Evolutionary conservation across 768 basidiomycete species (phyloP).

Genomic region (Dioszegia crocea): DNA sequence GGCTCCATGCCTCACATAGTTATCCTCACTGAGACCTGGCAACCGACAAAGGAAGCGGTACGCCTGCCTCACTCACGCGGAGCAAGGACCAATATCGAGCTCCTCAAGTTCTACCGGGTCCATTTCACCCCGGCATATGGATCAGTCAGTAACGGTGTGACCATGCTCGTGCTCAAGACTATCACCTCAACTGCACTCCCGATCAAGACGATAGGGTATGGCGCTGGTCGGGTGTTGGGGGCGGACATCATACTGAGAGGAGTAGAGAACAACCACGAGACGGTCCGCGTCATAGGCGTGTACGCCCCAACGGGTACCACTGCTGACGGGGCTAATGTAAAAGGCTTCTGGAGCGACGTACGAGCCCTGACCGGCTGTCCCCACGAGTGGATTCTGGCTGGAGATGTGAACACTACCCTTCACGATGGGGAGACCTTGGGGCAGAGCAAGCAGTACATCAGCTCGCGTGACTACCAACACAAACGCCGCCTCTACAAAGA

Average conservation of each 20-base stretch:
- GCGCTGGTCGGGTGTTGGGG: conserved; percentile 5
- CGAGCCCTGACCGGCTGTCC: not conserved
- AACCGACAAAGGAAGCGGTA: not conserved
- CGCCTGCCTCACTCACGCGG: not conserved
- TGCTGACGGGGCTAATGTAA: not conserved
- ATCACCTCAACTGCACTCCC: not conserved
- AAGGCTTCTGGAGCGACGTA: conserved; percentile 4
- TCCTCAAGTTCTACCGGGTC: not conserved
- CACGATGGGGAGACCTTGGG: conserved; percentile 2
- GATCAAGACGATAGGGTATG: not conserved
- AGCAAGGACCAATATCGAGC: not conserved
- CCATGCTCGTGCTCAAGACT: conserved; percentile 5
- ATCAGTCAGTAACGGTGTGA: conserved; percentile 2
- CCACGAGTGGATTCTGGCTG: conserved; percentile 11
- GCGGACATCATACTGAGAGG: conserved; percentile 13
- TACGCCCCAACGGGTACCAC: conserved; percentile 8
- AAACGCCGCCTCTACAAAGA: not conserved
- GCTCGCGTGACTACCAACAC: not conserved
- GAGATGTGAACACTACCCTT: conserved; percentile 12
- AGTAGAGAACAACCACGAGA: not conserved
- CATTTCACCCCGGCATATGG: not conserved
- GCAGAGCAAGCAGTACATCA: not conserved
- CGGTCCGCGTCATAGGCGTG: conserved; percentile 9
- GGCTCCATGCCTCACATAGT: conserved; percentile 4
- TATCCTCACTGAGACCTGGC: conserved; percentile 15